A percentile compares a stretch with the other conserved stretches of the same genome.
Conservation (phyloP, 2,329 filamentous ascomycete species). For the Scytalidium lignicola region DNA sequence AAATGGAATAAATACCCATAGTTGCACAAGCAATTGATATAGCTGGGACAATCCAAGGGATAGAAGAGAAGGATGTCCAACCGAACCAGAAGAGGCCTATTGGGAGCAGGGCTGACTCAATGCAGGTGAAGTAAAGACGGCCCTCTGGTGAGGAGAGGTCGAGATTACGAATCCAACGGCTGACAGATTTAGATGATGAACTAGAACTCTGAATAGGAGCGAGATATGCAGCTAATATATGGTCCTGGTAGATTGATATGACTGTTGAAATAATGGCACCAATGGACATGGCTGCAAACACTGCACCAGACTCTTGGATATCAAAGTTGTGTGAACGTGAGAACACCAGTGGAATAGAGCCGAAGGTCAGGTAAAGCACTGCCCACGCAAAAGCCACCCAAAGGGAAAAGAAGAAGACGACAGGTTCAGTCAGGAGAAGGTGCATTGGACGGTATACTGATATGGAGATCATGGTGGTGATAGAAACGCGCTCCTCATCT, state of each 20-base stretch:
- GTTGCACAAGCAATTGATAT: conserved; percentile 69
- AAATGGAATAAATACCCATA: conserved; percentile 82
- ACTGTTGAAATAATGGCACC: conserved; percentile 62
- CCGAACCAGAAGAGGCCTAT: conserved; percentile 78
- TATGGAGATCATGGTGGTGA: conserved; percentile 65
- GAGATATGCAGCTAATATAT: conserved; percentile 47
- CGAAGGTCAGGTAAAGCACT: conserved; percentile 79
- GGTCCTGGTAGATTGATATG: conserved; percentile 68
- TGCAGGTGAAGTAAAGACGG: conserved; percentile 76
- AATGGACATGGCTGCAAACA: conserved; percentile 69
- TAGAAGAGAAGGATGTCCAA: conserved; percentile 52
- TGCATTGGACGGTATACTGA: conserved; percentile 76
- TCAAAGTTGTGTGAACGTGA: conserved; percentile 61
- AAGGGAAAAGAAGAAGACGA: conserved; percentile 80
- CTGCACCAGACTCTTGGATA: conserved; percentile 60
- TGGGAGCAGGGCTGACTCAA: conserved; percentile 70
- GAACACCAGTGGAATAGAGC: conserved; percentile 76
- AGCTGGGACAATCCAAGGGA: conserved; percentile 69
- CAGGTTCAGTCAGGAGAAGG: conserved; percentile 68
- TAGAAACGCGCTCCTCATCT: conserved; percentile 68
- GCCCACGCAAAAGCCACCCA: conserved; percentile 92
- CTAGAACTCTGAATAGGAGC: conserved; percentile 7
- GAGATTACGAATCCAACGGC: conserved; percentile 13
- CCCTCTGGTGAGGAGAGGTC: conserved; percentile 58
- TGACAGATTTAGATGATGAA: neutral